These are phyloP conservation scores for Salinomyces thailandicus DNA, from an alignment of 2,329 filamentous ascomycete species.

Conservation along the genomic window DNA sequence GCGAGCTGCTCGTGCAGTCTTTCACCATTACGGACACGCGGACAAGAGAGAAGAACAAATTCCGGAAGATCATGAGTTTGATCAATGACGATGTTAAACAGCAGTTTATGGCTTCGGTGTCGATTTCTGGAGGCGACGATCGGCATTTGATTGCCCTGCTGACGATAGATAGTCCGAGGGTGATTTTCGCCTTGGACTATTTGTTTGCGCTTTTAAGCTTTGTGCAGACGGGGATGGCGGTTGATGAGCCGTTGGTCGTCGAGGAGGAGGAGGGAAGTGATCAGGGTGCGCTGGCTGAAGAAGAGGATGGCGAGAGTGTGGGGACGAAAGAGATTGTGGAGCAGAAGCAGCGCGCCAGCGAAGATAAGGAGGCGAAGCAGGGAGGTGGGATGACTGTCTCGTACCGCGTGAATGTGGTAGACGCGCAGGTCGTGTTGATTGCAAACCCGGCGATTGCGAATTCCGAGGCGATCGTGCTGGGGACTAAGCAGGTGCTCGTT, in stretches of 20 bases:
- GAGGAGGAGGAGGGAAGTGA: constrained; percentile 48
- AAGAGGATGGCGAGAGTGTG: constrained; percentile 39
- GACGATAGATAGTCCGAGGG: constrained; percentile 83
- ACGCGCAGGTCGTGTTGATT: constrained; percentile 92
- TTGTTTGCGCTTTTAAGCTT: constrained; percentile 83
- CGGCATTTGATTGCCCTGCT: constrained; percentile 79
- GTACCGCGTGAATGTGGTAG: constrained; percentile 86
- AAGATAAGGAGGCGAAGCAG: constrained; percentile 24
- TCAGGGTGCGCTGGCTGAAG: constrained; percentile 34
- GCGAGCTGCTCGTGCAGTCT: constrained; percentile 83
- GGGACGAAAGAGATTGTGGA: constrained; percentile 22
- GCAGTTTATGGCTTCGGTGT: constrained; percentile 95
- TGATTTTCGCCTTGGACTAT: constrained; percentile 95
- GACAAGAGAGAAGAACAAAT: constrained; percentile 84
- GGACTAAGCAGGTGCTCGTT: constrained; percentile 84
- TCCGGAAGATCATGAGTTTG: constrained; percentile 94
- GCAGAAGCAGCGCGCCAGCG: constrained; percentile 13
- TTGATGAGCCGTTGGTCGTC: constrained; percentile 46
- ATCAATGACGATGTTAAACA: constrained; percentile 86
- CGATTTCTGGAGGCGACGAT: constrained; percentile 76
- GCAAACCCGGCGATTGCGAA: constrained; percentile 83
- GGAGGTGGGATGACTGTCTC: constrained; percentile 59
- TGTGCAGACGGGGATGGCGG: constrained; percentile 55
- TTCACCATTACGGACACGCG: constrained; percentile 93
- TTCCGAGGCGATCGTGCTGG: constrained; percentile 91